A percentile compares a stretch with the other conserved stretches of the same genome.
Conservation (phyloP, 78 protist genomes). For the Cavenderia fasciculata region DNA sequence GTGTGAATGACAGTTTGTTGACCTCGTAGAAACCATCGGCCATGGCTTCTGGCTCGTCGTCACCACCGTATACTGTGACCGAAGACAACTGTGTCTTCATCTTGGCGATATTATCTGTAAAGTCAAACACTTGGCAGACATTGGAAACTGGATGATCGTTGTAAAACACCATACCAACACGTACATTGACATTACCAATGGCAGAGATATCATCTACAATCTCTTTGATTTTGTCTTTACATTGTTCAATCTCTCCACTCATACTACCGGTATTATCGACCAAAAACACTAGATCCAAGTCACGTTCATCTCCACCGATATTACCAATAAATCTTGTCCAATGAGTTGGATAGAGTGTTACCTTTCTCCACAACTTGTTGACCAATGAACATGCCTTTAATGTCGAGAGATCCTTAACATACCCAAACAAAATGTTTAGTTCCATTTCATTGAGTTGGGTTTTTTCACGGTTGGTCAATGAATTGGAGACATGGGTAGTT, state of each 20-base stretch:
- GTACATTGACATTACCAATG: background rate
- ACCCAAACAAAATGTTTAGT: slow-evolving; percentile 9
- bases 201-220: slow-evolving; percentile 34
- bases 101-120: slow-evolving; percentile 1
- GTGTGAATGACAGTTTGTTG: background rate
- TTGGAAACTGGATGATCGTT: slow-evolving; percentile 4
- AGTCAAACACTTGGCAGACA: background rate
- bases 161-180: slow-evolving; percentile 42
- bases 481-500: no score
- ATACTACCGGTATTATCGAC: slow-evolving; percentile 39
- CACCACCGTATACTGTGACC: slow-evolving; percentile 1
- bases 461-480: background rate
- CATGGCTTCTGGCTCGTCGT: slow-evolving; percentile 44
- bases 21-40: slow-evolving; percentile 70
- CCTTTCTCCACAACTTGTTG: slow-evolving; percentile 36
- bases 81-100: background rate
- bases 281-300: slow-evolving; percentile 38
- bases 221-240: background rate
- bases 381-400: slow-evolving; percentile 40
- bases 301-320: background rate
- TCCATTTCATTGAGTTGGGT: slow-evolving; percentile 2
- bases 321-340: slow-evolving; percentile 43
- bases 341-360: slow-evolving; percentile 24
- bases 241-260: slow-evolving; percentile 13
- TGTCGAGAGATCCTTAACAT: background rate